Base-by-base conservation (phyloP, 2,329 filamentous ascomycete species). In the Leptographium flavum region DNA sequence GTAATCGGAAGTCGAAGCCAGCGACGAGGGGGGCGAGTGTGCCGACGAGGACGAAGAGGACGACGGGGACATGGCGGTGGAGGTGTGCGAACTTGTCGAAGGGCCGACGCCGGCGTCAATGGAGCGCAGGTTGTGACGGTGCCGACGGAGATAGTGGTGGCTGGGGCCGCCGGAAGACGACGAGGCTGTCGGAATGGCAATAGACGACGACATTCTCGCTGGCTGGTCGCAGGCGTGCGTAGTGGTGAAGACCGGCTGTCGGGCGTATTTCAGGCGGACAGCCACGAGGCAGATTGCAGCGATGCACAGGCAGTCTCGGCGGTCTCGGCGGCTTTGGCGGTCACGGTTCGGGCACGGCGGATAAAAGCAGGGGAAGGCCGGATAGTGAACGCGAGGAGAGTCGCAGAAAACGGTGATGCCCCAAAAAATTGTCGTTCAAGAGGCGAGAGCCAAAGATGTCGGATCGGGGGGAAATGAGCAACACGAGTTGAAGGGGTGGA, bases 151-250 rank as follows among this genome's bases (percentile, higher is more conserved):
- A 36, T 47, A 31, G 17, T 31, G 35, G 23, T 40, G 41, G 31
- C 27, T 32, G 32, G 23, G 30, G 31, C 17, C 14, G 25, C 13
- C 36, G 15, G 14, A 31, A 11, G 52, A 41, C 3, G 50, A 46
- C 19, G 51, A 45, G 23, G 52, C 47, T 50, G 70, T 63, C 51
- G 80, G 81, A 54, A 87, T 86, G 52, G 73, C 69, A 63, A 85
- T 85, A 49, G 78, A 82, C 48, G 79, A 79, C 49, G 78, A 79
- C 76, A 81, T 78, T 53, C 51, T 39, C 31, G 30, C 21, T 21
- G 23, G 27, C n/a, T 15, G 17, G 41, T 19, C 5, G 17, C 14
- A 2, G n/a, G n/a, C n/a, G n/a, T n/a, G n/a, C n/a, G n/a, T n/a
- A n/a, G n/a, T n/a, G n/a, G n/a, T n/a, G n/a, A n/a, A n/a, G n/a